These are phyloP conservation scores for Aquanectria penicillioides DNA, from an alignment of 2,329 filamentous ascomycete species.

Conservation along the genomic window DNA sequence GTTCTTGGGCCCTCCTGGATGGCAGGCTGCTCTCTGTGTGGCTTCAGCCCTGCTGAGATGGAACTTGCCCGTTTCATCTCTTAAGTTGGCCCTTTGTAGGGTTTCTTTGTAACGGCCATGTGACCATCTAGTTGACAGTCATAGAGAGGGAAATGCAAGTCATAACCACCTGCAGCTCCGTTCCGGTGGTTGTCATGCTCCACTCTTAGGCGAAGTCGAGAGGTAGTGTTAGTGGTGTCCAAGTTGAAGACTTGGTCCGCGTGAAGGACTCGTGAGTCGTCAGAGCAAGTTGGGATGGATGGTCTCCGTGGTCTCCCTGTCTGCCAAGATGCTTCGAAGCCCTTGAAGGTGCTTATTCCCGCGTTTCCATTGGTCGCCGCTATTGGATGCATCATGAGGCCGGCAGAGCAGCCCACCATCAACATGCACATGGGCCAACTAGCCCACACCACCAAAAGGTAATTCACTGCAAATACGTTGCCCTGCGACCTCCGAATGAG, in stretches of 20 bases:
- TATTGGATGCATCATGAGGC: conserved; percentile 35
- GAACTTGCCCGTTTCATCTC: conserved; percentile 3
- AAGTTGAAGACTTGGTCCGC: conserved; percentile 2
- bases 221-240: conserved; percentile 7
- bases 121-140: conserved; percentile 11
- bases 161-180: conserved; percentile 27
- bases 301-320: conserved; percentile 9
- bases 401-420: conserved; percentile 24
- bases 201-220: conserved; percentile 13
- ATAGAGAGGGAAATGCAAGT: conserved; percentile 22
- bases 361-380: conserved; percentile 28
- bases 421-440: conserved; percentile 24
- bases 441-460: conserved; percentile 22
- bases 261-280: conserved; percentile 7
- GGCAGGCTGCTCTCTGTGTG: neutral
- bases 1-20: neutral
- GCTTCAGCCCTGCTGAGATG: conserved; percentile 10
- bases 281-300: conserved; percentile 6
- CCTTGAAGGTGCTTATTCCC: conserved; percentile 18
- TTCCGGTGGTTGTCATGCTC: neutral
- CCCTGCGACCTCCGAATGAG: conserved; percentile 20
- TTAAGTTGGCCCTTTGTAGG: neutral
- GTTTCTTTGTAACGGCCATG: conserved; percentile 6
- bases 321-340: conserved; percentile 4
- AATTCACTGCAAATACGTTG: conserved; percentile 18